Base-by-base conservation (phyloP, 2,329 filamentous ascomycete genomes). In the Pseudogymnoascus sp. region DNA sequence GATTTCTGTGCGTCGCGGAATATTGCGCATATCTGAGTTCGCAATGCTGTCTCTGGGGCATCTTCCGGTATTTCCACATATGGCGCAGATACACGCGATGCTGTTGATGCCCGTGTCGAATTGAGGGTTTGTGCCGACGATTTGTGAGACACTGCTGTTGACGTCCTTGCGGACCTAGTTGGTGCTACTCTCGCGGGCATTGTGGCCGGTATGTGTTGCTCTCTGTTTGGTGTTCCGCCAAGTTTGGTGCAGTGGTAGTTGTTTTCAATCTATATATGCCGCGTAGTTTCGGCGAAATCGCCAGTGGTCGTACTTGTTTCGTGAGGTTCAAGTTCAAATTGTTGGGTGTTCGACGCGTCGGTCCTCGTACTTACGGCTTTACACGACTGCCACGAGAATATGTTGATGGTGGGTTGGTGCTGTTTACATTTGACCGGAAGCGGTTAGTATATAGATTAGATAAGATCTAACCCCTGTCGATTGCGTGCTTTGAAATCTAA, bases 1-100 rank as follows among this genome's bases (percentile, higher is more conserved):
- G 90, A 96, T 70, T 88, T 88, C 75, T 99, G 95, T 35, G 93
- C 92, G 74, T 93, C 89, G 67, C 83, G 82, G 72, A 93, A 93
- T 59, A 91, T 82, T 62, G 82, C 77, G 72, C 87, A 89, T 61
- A 96, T 82, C 72, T 90, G 88, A 37, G 82, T 83, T 70, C 93
- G 89, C 68, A 97, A 78, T 15, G 83, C 83, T 64, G 84, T 91
- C 56, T 85, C 81, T 62, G 86, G 83, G 3, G 87, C 83, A 72
- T 96, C 91, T 70, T 88, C 83, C 40, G 89, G 88, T n/a, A 89
- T 75, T 44, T 83, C 78, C n/a, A 73, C 60, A n/a, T 71, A 67
- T 40, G 69, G 67, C 1, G 69, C 61, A 11, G 72, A 73, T 15
- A 74, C 71, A 68, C 77, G 76, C 19, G 78, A 73, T 21, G 75